Conservation (phyloP, 2,329 filamentous ascomycete genomes). For the Exophiala lecanii-corni region DNA sequence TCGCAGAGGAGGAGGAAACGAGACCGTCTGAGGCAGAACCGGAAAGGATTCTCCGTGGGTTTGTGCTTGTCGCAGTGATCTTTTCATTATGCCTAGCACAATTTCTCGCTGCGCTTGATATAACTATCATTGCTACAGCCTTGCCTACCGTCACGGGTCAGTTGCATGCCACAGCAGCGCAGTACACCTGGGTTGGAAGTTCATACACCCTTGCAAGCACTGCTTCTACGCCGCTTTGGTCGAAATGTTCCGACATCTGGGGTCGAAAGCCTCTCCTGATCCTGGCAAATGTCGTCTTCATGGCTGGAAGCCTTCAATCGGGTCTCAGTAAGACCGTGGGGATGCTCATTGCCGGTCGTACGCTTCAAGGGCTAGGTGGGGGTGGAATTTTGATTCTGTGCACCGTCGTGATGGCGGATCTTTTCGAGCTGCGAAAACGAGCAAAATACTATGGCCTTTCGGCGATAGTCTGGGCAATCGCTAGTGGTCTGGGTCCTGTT, state of each 20-base stretch:
- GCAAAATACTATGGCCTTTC: conserved; percentile 60
- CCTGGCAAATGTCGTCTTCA: conserved; percentile 56
- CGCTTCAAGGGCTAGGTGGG: conserved; percentile 55
- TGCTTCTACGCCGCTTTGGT: conserved; percentile 53
- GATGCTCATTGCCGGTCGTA: conserved; percentile 58
- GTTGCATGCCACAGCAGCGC: conserved; percentile 39
- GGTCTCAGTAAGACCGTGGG: conserved; percentile 53
- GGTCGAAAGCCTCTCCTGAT: conserved; percentile 60
- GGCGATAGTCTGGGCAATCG: conserved; percentile 44
- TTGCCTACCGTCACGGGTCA: conserved; percentile 38
- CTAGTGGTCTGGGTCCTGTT: conserved; percentile 29
- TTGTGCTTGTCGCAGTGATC: too few species aligned
- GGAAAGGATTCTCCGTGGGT: too few species aligned
- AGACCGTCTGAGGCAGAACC: too few species aligned
- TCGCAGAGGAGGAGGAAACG: too few species aligned
- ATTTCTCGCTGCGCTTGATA: conserved; percentile 56
- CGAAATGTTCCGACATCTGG: conserved; percentile 61
- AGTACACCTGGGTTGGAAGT: conserved; percentile 46
- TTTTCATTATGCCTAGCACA: conserved; percentile 46
- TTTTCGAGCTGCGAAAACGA: conserved; percentile 54
- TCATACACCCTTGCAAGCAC: conserved; percentile 44
- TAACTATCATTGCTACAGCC: conserved; percentile 44
- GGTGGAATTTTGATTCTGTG: conserved; percentile 50
- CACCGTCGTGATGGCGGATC: conserved; percentile 50
- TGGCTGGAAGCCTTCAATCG: conserved; percentile 59